Conservation (phyloP, 495 filamentous ascomycete species). For the Penicillium cosmopolitanum region DNA sequence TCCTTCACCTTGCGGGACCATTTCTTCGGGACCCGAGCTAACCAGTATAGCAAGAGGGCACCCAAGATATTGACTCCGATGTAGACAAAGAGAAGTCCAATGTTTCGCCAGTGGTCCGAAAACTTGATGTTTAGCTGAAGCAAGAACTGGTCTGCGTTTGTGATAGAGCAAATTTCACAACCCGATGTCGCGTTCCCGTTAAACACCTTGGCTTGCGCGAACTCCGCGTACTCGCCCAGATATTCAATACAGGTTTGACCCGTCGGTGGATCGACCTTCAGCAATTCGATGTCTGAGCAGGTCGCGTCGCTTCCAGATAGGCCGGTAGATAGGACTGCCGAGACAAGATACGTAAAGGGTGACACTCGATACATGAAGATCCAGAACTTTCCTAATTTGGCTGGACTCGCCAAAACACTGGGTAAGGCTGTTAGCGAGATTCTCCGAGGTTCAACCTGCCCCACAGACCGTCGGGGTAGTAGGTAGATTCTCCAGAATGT, state of each 20-base stretch:
- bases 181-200: constrained; percentile 52
- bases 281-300: constrained; percentile 65
- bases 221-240: constrained; percentile 51
- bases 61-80: constrained; percentile 77
- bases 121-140: constrained; percentile 51
- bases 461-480: neutral
- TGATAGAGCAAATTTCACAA: constrained; percentile 66
- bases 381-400: constrained; percentile 72
- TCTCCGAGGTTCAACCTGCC: neutral
- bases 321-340: constrained; percentile 62
- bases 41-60: constrained; percentile 78
- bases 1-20: constrained; percentile 49
- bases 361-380: constrained; percentile 84
- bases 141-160: constrained; percentile 66
- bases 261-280: constrained; percentile 55
- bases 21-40: constrained; percentile 76
- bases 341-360: constrained; percentile 73
- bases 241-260: constrained; percentile 62
- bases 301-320: constrained; percentile 60
- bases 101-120: constrained; percentile 67
- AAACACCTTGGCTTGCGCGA: constrained; percentile 55
- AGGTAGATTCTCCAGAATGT: no score
- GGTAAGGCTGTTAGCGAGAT: constrained; percentile 15
- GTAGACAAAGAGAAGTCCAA: constrained; percentile 71
- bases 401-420: constrained; percentile 69